Base-by-base conservation (phyloP, 805 yeast species). In the Kodamaea sagamina region DNA sequence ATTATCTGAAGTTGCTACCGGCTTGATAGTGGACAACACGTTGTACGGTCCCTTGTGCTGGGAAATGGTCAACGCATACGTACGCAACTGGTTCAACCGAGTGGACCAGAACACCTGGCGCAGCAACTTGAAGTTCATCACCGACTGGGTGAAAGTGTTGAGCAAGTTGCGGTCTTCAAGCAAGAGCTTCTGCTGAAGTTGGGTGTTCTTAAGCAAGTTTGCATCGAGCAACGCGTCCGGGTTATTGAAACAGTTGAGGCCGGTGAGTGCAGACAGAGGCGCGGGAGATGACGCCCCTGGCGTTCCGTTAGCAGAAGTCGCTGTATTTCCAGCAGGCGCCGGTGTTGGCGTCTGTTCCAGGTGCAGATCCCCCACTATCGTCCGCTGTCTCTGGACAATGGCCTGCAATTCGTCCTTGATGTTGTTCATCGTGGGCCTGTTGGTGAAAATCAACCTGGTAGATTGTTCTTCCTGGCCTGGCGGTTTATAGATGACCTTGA, bases 21-120 rank as follows among this genome's bases (percentile, higher is more conserved):
- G 97, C 57, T 86, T 88, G 49, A 93, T 92, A 0, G 98, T 89
- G 34, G 96, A 85, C 41, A 93, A 68, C 0, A 93, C 98, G 58
- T 93, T 93, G 61, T 90, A 93, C 0, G 96, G 93, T 0, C 99
- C 99, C 39, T 84, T 74, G 50, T 86, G 86, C 58, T 93, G 99
- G 15, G 89, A 78, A 12, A 80, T 77, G 6, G 92, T 79, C 49
- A 93, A 75, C 0, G 97, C 97, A 66, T 79, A 88, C 0, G 97
- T 89, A 42, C 98, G 70, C 43, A 93, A 64, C 18, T 85, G 72
- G 53, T 88, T 87, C 8, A 89, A 70, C 50, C 97, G 69, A 4
- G 90, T 83, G 1, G 81, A 73, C 97, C 97, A 90, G 62, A 90
- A 90, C 53, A 89, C 89, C 29, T 78, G 78, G 0, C 95, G 87